These are phyloP conservation scores for Solanum acaule DNA, from an alignment of 257 asterid species.

Conservation along the genomic window DNA sequence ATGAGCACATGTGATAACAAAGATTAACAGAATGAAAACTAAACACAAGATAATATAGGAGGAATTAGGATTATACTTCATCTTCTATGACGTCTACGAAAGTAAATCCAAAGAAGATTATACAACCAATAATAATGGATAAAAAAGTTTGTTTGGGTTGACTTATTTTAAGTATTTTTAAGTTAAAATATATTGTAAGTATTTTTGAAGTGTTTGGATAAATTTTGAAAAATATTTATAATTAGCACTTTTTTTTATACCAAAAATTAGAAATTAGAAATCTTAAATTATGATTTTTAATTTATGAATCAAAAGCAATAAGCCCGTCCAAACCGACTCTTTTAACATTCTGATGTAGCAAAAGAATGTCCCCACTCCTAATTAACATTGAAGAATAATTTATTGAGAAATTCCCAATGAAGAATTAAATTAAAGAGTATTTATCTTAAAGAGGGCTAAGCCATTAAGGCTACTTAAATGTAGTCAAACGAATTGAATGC, in stretches of 20 bases:
- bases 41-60: not conserved
- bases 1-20: not conserved
- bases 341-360: not conserved
- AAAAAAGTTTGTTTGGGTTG: not conserved
- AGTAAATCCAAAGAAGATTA: too few relatives aligned
- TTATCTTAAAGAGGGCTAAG: not conserved
- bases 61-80: not conserved
- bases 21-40: not conserved
- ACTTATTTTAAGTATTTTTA: too few relatives aligned
- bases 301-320: too few relatives aligned
- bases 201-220: too few relatives aligned
- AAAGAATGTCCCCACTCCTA: not conserved
- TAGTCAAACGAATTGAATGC: not conserved
- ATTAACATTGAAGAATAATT: not conserved
- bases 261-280: too few relatives aligned
- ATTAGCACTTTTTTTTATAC: too few relatives aligned
- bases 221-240: too few relatives aligned
- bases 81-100: not conserved
- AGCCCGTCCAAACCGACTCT: too few relatives aligned
- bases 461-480: not conserved
- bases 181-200: not conserved
- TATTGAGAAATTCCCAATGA: not conserved
- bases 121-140: not conserved
- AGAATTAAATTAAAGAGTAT: not conserved
- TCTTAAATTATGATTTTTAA: not conserved